phyloP scores from a whole-genome alignment of 768 basidiomycete genomes.

The Amanita exitialis region DNA sequence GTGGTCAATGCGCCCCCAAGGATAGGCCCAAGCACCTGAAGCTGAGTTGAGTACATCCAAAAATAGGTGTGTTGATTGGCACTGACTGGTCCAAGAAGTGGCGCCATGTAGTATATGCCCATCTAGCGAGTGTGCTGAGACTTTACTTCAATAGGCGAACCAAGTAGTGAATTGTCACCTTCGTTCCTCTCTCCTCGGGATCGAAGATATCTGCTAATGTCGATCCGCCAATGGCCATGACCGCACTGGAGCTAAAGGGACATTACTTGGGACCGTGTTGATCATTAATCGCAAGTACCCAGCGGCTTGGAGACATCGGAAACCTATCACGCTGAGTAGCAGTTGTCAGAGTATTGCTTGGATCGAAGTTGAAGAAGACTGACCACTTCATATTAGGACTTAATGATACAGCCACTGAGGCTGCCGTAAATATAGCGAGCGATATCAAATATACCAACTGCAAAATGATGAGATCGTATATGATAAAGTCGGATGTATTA shows the following conservation, averaged over 20 bases:
- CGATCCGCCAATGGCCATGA: constrained; percentile 64
- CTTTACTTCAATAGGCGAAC: neutral
- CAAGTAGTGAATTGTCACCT: constrained; percentile 18
- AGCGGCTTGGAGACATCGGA: constrained; percentile 58
- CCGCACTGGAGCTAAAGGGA: constrained; percentile 47
- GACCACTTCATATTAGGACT: constrained; percentile 41
- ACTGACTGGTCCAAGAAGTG: constrained; percentile 58
- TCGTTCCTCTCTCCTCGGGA: constrained; percentile 60
- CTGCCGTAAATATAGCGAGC: constrained; percentile 41
- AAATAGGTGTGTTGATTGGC: neutral
- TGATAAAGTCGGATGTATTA: neutral
- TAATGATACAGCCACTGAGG: constrained; percentile 45
- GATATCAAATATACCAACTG: constrained; percentile 45
- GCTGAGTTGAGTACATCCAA: neutral
- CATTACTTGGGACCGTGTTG: neutral
- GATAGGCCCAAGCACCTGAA: constrained; percentile 53
- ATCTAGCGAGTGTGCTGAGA: constrained; percentile 27
- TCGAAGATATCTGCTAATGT: constrained; percentile 76
- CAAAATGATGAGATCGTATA: neutral
- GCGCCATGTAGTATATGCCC: constrained; percentile 75
- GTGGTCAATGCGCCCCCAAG: constrained; percentile 61
- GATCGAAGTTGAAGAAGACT: constrained; percentile 9
- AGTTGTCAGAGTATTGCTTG: neutral
- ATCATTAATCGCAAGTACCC: constrained; percentile 13
- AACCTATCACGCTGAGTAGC: constrained; percentile 43